Conservation (phyloP, 1,284 basidiomycete species). For the Singerocomus rubriflavus region DNA sequence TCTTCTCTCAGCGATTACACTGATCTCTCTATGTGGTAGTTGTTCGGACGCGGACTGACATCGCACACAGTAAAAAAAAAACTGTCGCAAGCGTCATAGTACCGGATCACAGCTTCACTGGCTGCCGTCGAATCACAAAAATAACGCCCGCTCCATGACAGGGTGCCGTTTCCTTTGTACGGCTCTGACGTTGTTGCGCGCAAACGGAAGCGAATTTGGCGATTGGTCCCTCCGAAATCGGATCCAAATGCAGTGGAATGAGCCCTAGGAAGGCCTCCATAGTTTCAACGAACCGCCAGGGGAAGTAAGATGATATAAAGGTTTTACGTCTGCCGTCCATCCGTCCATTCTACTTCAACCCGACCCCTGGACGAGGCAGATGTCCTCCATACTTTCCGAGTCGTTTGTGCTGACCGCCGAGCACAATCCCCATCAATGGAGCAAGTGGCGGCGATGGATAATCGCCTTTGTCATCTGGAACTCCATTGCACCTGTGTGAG, state of each 20-base stretch:
- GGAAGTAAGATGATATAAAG: constrained; percentile 20
- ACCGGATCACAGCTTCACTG: background rate
- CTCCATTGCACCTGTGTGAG: constrained; percentile 29
- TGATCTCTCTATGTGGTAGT: no score
- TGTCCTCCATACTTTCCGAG: constrained; percentile 19
- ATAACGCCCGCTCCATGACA: constrained; percentile 5
- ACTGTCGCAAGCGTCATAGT: background rate
- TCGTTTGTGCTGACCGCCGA: constrained; percentile 17
- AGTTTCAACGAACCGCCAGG: background rate
- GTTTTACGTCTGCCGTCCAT: background rate
- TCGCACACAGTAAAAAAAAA: no score
- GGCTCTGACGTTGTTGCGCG: background rate
- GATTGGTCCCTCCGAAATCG: constrained; percentile 16
- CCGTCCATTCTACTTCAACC: background rate
- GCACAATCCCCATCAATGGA: constrained; percentile 27
- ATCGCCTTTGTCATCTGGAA: constrained; percentile 31
- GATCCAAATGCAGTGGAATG: background rate
- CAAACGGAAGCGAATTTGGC: constrained; percentile 18
- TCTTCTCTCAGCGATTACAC: background rate
- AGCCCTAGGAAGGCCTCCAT: background rate
- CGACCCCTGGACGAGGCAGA: constrained; percentile 2
- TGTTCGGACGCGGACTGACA: constrained; percentile 4
- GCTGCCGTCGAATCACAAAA: constrained; percentile 16
- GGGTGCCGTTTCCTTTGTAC: background rate
- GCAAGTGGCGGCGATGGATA: constrained; percentile 27